Percentiles rank a stretch among this genome's conserved stretches.
These are phyloP conservation scores for Vigna nakashimae DNA, from an alignment of 306 rosid genomes.

Conservation along the genomic window DNA sequence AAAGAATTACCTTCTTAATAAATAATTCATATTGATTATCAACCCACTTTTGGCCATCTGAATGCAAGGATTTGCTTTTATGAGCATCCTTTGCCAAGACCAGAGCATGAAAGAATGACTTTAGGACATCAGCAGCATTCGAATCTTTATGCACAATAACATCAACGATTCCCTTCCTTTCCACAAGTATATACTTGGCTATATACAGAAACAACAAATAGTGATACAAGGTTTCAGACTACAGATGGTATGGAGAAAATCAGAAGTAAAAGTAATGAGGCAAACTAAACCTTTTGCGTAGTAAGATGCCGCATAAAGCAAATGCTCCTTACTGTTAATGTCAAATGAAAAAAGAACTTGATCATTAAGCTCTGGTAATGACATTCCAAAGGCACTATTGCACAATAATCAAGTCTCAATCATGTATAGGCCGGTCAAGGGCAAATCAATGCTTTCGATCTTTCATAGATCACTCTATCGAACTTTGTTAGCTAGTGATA, in stretches of 20 bases:
- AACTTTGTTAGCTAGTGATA: constrained; percentile 14
- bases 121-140: constrained; percentile 63
- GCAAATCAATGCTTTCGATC: constrained; percentile 1
- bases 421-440: constrained; percentile 15
- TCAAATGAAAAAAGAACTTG: not conserved
- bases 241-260: constrained; percentile 37
- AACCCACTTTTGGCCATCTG: constrained; percentile 84
- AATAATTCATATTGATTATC: constrained; percentile 68
- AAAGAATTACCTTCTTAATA: constrained; percentile 68
- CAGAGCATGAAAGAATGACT: constrained; percentile 81
- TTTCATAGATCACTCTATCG: not conserved
- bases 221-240: constrained; percentile 33
- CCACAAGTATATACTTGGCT: constrained; percentile 92
- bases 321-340: constrained; percentile 58
- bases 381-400: constrained; percentile 31
- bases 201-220: constrained; percentile 37
- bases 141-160: constrained; percentile 84
- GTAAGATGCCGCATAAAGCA: constrained; percentile 68
- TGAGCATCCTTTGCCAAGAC: constrained; percentile 56
- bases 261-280: not conserved
- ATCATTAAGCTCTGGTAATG: constrained; percentile 15
- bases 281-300: constrained; percentile 67
- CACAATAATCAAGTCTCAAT: constrained; percentile 31
- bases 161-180: constrained; percentile 64
- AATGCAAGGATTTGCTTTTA: constrained; percentile 61